Evolutionary conservation across 164 flowering plant genomes (phyloP).

Genomic region (Chimonanthus salicifolius): DNA sequence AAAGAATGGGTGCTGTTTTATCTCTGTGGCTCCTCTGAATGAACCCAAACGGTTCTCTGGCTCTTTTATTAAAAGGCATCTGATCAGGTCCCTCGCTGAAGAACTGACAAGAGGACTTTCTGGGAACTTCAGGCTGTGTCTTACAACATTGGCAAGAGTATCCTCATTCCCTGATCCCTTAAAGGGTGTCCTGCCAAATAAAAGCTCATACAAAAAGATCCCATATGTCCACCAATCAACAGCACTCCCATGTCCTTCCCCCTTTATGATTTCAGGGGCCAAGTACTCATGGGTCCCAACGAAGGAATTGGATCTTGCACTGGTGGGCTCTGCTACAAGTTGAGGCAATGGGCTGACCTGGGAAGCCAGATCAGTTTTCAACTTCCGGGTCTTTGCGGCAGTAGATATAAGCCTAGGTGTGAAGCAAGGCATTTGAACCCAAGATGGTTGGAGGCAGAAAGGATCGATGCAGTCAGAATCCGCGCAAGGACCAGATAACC

Average conservation of each 20-base stretch:
- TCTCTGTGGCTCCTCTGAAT: conserved; percentile 76
- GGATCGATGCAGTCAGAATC: conserved; percentile 77
- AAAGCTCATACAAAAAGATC: conserved; percentile 69
- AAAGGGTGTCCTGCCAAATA: conserved; percentile 80
- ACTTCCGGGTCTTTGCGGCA: conserved; percentile 47
- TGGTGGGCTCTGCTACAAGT: conserved; percentile 82
- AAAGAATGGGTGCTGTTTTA: conserved; percentile 75
- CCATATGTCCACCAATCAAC: conserved; percentile 97
- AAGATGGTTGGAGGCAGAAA: conserved; percentile 74
- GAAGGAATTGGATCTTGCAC: conserved; percentile 80
- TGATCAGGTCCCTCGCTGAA: conserved; percentile 65
- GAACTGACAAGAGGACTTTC: conserved; percentile 47
- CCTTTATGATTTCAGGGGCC: conserved; percentile 84
- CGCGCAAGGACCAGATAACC: conserved; percentile 37
- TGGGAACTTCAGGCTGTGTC: conserved; percentile 60
- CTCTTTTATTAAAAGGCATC: conserved; percentile 56
- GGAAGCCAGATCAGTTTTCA: conserved; percentile 33
- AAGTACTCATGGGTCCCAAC: conserved; percentile 93
- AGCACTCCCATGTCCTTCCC: conserved; percentile 82
- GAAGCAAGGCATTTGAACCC: conserved; percentile 67
- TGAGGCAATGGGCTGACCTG: conserved; percentile 62
- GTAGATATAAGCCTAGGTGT: conserved; percentile 49
- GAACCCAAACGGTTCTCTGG: conserved; percentile 72
- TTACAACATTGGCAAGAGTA: conserved; percentile 61
- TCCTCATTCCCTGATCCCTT: conserved; percentile 70